Base-by-base conservation (phyloP, 345 rosid species). In the Pugionium dolabratum region DNA sequence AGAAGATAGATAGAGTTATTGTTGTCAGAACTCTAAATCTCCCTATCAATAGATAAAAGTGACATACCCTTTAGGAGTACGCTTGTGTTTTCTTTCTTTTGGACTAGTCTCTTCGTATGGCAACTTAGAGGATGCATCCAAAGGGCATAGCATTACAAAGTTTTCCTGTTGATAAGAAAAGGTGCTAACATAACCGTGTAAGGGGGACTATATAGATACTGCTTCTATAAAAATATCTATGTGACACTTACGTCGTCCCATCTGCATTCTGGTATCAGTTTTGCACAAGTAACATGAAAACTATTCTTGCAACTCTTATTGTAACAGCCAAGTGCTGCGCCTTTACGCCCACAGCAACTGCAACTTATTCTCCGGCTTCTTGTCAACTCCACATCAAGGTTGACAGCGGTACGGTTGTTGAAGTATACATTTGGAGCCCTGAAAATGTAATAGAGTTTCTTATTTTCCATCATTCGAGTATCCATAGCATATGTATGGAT, bases 361-460 rank as follows among this genome's bases (percentile, higher is more conserved):
- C 97, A 94, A 67, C 67, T 84, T 48, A 94, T 88, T 76, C 85
- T 84, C 56, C 71, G 70, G 64, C 96, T 86, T 82, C 99, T 88
- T 62, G 86, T 78, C 72, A 94, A 48, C 75, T 94, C 99, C 73
- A 79, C 87, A 72, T 85, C 89, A 35, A 94, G 97, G 73, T 94
- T 88, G 69, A 90, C 77, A 59, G 81, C 93, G 56, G 70, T 78
- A 9, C 78, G 86, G 66, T 78, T 77, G 69, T 85, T 81, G 77
- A 90, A 90, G 59, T 83, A 94, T 7, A 94, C 92, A 64, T 88
- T 94, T 40, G 97, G 99, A 9, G 99, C 91, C 96, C 96, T 90
- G 84, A 74, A 77, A 54, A 60, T 26, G 44, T 8, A 56, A 9
- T 0, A 32, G 1, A 52, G 51, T 66, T 36, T 72, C 18, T 18